Base-by-base conservation (phyloP, 2,329 filamentous ascomycete genomes). In the Trichophyton rubrum region DNA sequence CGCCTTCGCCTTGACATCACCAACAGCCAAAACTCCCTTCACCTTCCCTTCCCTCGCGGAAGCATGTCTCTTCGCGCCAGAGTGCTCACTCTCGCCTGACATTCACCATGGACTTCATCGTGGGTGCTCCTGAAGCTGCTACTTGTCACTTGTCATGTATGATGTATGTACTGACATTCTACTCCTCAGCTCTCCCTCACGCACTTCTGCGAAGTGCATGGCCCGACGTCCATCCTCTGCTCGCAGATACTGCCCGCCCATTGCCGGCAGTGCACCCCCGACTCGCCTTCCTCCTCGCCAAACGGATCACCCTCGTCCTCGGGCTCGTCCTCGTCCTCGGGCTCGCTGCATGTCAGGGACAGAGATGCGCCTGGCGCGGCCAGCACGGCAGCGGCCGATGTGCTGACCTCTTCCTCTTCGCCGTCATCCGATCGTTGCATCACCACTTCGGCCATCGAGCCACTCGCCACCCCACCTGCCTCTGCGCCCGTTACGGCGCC, bases 141-240 rank as follows among this genome's bases (percentile, higher is more conserved):
- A 38, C 33, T 11, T 38, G 33, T 2, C 13, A 47, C 20, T 27
- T 22, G 22, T 22, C 22, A 22, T n/a, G n/a, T n/a, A n/a, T n/a
- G n/a, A n/a, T n/a, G n/a, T 22, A 47, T 9, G 15, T 22, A 15
- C 49, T 53, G 22, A 30, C 49, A 27, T 38, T 38, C 33, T 38
- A 9, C 30, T 33, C 1, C 61, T 59, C 67, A 84, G 81, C 78
- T 84, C 68, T 83, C 81, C 67, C 77, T 84, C 64, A 82, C 81
- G 65, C 81, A 84, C 73, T 84, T 84, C 70, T 84, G 81, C 72
- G 81, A 84, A 73, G 75, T 81, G 71, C 80, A 84, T 77, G 81
- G 81, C 69, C 81, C 81, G 17, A 84, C 81, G 59, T 82, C 80
- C 61, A 82, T 83, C 70, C 80, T 84, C 65, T 83, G 81, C 71